Evolutionary conservation across 345 rosid species (phyloP), one percentile per base, ranked within the genome.

Genomic region (Populus nigra): DNA sequence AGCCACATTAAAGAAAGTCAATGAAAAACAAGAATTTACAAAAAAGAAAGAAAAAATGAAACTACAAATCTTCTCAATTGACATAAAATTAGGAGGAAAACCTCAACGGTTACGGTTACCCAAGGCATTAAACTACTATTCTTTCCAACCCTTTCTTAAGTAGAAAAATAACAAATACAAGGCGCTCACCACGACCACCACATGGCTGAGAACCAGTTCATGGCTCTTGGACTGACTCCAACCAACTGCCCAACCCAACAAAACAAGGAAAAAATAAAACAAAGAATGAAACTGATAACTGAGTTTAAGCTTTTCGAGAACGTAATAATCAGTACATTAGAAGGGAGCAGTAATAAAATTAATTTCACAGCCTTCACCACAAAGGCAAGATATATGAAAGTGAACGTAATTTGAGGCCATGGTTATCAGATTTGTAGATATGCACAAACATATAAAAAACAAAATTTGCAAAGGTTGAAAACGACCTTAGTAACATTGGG

Each of bases 401-500:
- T n/a, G 10, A 57, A 57, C 13, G 63, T 57, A 9, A 57, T 8
- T n/a, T n/a, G 23, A 71, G 59, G 35, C 16, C 5, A 71, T 29
- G 33, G 33, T 3, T 22, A 71, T 29, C 63, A 47, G 53, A 71
- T 47, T 45, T 49, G n/a, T 13, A 36, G 69, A 17, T 35, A 7
- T 18, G 20, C n/a, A 11, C 73, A 70, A 41, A 23, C 33, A 45
- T 29, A 23, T 71, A 15, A 27, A 47, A 47, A 45, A 47, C 13
- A 67, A 33, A 67, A 67, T 25, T 20, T 35, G 11, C 25, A 71
- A 25, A 73, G 73, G 50, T 15, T 70, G 72, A 79, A 53, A 69
- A 61, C 27, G 23, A 96, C 99, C 99, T 93, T 93, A 31, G 99
- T 93, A 78, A 96, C 99, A 86, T 96, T 96, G 74, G 98, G 98